Percentiles rank a stretch among this genome's conserved stretches.
These are phyloP conservation scores for Coemansia sp. DNA, from an alignment of 192 early-diverging fungal species.

Conservation along the genomic window DNA sequence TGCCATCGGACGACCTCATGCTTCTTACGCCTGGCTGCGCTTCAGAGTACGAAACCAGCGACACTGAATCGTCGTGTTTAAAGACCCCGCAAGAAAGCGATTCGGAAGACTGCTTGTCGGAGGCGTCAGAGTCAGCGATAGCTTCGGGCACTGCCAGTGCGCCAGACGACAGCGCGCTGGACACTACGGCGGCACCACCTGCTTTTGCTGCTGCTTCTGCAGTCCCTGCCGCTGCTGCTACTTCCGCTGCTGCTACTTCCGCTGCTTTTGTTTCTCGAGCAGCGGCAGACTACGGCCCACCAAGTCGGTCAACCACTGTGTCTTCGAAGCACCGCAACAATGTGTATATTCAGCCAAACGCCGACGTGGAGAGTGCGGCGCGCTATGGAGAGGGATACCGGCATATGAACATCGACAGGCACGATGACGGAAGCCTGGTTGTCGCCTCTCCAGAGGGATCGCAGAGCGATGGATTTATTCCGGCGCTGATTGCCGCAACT, in stretches of 20 bases:
- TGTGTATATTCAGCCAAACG: constrained; percentile 44
- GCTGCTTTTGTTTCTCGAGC: background rate
- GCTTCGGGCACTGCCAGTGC: background rate
- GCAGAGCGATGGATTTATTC: constrained; percentile 34
- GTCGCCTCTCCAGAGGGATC: constrained; percentile 21
- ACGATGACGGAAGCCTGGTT: constrained; percentile 43
- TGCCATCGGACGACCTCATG: background rate
- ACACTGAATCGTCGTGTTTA: constrained; percentile 37
- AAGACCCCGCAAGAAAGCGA: constrained; percentile 39
- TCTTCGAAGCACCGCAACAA: constrained; percentile 13
- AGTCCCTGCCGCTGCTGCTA: background rate
- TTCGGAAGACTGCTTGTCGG: constrained; percentile 9
- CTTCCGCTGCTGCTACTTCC: background rate
- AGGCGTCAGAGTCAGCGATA: background rate
- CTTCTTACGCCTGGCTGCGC: constrained; percentile 4
- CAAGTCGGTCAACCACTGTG: constrained; percentile 17
- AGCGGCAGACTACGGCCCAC: constrained; percentile 12
- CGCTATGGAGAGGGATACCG: constrained; percentile 51
- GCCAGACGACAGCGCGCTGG: background rate
- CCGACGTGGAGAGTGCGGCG: constrained; percentile 33
- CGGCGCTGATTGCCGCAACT: constrained; percentile 41
- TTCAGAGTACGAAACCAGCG: constrained; percentile 24
- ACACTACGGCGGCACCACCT: background rate
- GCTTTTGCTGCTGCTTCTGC: too few relatives aligned
- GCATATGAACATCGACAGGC: constrained; percentile 37